Base-by-base conservation (phyloP, 495 filamentous ascomycete species). In the Thermochaetoides thermophila region DNA sequence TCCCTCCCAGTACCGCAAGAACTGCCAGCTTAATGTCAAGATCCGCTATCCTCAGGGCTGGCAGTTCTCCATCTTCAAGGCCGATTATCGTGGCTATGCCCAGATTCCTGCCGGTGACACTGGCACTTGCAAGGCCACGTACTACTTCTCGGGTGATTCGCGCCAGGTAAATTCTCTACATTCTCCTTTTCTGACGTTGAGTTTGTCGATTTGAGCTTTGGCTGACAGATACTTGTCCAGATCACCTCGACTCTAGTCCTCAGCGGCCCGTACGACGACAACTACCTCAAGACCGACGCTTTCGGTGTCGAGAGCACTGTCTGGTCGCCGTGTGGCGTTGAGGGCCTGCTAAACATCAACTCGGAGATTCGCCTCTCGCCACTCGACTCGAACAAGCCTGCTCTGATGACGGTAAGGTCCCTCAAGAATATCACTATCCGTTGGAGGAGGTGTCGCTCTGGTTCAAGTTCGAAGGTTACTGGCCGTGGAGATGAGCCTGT, bases 21-120 rank as follows among this genome's bases (percentile, higher is more conserved):
- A 70, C 52, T 70, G 64, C 53, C 59, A 66, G 42, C 48, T 70
- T 30, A 64, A 61, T 48, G 43, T 68, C 36, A 55, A 64, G 45
- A 44, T 70, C 35, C 40, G 51, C 27, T 70, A 68, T 43, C 66
- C 66, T 15, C 46, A 46, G 14, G 66, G 64, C 30, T 70, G 62
- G 52, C 61, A 67, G 46, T 68, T 65, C 50, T 63, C 57, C 26
- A 43, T 70, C 46, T 60, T 66, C 49, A 59, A 53, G 37, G 63
- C 64, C 34, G 54, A 63, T 33, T 68, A 66, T 48, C 60, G 61
- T 42, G 64, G 64, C 37, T 66, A 64, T 43, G 60, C 57, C 31
- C 35, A 46, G 29, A 35, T 70, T 31, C 51, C 57, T 17, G 29
- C 32, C 20, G 61, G 60, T 16, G 56, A 59, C 22, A 66, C 53